Conservation (phyloP, 495 filamentous ascomycete species). For the Aspergillus carlsbadensis region DNA sequence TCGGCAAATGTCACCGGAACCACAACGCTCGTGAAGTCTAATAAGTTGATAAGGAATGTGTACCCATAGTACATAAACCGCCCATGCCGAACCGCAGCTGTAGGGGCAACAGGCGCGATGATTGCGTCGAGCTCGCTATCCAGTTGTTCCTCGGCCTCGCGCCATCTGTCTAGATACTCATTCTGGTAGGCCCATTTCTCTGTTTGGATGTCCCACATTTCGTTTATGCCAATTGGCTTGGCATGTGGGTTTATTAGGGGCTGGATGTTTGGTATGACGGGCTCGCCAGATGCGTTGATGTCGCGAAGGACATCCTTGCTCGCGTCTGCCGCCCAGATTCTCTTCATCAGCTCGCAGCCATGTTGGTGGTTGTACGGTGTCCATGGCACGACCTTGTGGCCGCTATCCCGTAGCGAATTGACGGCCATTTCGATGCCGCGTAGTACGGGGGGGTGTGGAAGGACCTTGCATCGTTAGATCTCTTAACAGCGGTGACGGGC, state of each 20-base stretch:
- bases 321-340: constrained; percentile 41
- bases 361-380: constrained; percentile 37
- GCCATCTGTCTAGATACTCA: constrained; percentile 37
- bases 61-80: constrained; percentile 39
- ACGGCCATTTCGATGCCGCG: constrained; percentile 40
- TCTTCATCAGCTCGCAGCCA: constrained; percentile 32
- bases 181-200: constrained; percentile 38
- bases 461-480: constrained; percentile 10
- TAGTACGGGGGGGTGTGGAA: constrained; percentile 31
- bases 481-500: too few species aligned
- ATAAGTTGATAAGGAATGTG: constrained; percentile 37
- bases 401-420: constrained; percentile 30
- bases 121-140: constrained; percentile 40
- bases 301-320: constrained; percentile 31
- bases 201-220: constrained; percentile 34
- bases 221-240: constrained; percentile 23
- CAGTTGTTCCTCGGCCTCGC: constrained; percentile 24
- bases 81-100: constrained; percentile 33
- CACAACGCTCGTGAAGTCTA: constrained; percentile 45
- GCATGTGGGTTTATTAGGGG: constrained; percentile 36
- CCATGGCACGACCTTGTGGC: constrained; percentile 43
- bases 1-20: constrained; percentile 49
- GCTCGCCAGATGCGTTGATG: constrained; percentile 46
- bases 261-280: constrained; percentile 40
- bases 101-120: constrained; percentile 51